These are phyloP conservation scores for Kodamaea neixiangensis DNA, from an alignment of 805 yeast species.

Conservation along the genomic window DNA sequence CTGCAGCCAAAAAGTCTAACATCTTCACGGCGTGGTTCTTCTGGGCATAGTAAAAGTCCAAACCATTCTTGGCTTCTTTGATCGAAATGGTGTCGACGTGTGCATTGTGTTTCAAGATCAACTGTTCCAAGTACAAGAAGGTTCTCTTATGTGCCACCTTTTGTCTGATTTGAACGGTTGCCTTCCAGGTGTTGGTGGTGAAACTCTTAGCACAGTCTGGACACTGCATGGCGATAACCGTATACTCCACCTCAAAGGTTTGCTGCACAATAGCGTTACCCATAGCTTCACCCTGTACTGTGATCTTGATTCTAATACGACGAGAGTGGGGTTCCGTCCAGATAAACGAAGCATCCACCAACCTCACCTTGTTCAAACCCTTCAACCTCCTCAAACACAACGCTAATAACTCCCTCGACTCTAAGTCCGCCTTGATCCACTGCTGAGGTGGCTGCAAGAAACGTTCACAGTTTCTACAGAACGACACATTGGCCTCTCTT, in stretches of 20 bases:
- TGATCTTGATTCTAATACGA: slow-evolving; percentile 84
- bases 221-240: slow-evolving; percentile 95
- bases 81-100: slow-evolving; percentile 93
- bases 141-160: slow-evolving; percentile 97
- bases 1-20: slow-evolving; percentile 85
- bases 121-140: slow-evolving; percentile 90
- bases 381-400: slow-evolving; percentile 83
- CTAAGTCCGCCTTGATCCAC: slow-evolving; percentile 90
- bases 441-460: slow-evolving; percentile 92
- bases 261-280: slow-evolving; percentile 90
- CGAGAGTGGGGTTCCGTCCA: slow-evolving; percentile 99
- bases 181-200: slow-evolving; percentile 97
- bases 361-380: slow-evolving; percentile 81
- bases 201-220: slow-evolving; percentile 97
- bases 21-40: slow-evolving; percentile 91
- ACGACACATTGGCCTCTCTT: slow-evolving; percentile 88
- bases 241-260: slow-evolving; percentile 89
- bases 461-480: slow-evolving; percentile 96
- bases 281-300: slow-evolving; percentile 97
- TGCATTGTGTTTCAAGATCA: slow-evolving; percentile 89
- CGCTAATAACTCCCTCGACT: slow-evolving; percentile 90
- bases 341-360: slow-evolving; percentile 90
- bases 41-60: slow-evolving; percentile 88
- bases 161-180: slow-evolving; percentile 96
- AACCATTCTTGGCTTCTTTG: slow-evolving; percentile 89